Conservation (phyloP, 768 basidiomycete species). For the Rhizopogon vinicolor region DNA sequence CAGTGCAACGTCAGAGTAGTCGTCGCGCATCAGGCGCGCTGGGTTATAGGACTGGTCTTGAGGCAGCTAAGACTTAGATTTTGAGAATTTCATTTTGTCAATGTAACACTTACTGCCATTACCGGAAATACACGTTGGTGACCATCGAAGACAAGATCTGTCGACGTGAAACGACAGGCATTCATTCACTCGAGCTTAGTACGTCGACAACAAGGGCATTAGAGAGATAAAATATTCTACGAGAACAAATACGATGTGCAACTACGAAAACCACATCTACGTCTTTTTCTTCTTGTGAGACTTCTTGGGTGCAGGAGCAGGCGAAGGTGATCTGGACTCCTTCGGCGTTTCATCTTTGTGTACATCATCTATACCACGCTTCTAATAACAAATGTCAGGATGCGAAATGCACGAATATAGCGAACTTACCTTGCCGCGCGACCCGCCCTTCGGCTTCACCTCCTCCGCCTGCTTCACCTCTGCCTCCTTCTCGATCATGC, state of each 20-base stretch:
- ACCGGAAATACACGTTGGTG: too few species aligned
- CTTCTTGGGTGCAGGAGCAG: slow-evolving; percentile 50
- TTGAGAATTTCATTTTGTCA: neutral
- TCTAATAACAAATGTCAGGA: slow-evolving; percentile 33
- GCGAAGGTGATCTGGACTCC: slow-evolving; percentile 61
- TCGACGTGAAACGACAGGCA: too few species aligned
- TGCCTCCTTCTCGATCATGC: slow-evolving; percentile 92
- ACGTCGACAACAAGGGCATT: neutral
- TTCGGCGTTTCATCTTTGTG: slow-evolving; percentile 40
- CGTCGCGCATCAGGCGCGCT: neutral
- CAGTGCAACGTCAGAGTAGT: slow-evolving; percentile 13
- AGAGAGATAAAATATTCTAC: neutral
- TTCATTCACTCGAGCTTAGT: neutral
- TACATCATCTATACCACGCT: slow-evolving; percentile 70
- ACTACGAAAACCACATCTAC: slow-evolving; percentile 14
- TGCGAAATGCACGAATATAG: neutral
- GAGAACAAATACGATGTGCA: neutral
- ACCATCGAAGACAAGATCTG: too few species aligned
- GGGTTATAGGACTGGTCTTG: neutral
- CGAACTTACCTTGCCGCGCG: slow-evolving; percentile 58
- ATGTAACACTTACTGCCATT: neutral
- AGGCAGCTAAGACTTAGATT: neutral
- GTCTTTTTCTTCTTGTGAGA: slow-evolving; percentile 69
- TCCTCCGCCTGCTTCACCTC: slow-evolving; percentile 63
- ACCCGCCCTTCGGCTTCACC: slow-evolving; percentile 50